Evolutionary conservation across 108 stramenopile species (phyloP).

Genomic region (Cyclotella kingstonii): DNA sequence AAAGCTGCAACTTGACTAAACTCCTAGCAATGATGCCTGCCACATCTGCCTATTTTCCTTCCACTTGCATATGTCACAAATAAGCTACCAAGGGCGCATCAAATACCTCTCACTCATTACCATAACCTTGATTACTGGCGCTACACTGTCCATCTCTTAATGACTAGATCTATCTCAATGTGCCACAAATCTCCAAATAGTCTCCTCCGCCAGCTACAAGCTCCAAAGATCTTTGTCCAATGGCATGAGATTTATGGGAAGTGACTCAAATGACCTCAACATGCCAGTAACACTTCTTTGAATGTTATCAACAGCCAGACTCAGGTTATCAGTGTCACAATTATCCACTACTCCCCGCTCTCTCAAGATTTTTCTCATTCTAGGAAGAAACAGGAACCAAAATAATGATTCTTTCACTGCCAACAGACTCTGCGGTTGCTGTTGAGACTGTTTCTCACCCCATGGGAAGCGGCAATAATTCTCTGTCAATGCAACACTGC

Average conservation of each 20-base stretch:
- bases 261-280: constrained; percentile 23
- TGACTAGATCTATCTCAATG: not conserved
- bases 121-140: not conserved
- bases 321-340: constrained; percentile 1
- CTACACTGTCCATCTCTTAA: not conserved
- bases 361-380: constrained; percentile 24
- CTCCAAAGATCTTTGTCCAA: constrained; percentile 45
- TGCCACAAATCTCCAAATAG: not conserved
- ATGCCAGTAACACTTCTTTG: not conserved
- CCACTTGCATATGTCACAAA: constrained; percentile 46
- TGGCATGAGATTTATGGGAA: constrained; percentile 45
- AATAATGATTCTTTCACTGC: constrained; percentile 6
- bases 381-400: constrained; percentile 36
- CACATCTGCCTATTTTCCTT: constrained; percentile 62
- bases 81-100: constrained; percentile 10
- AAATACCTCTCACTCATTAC: not conserved
- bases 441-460: not conserved
- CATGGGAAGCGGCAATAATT: too few relatives aligned
- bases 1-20: constrained; percentile 69
- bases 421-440: too few relatives aligned
- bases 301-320: not conserved
- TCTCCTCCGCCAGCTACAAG: constrained; percentile 32
- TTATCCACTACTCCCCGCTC: constrained; percentile 28
- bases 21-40: constrained; percentile 62
- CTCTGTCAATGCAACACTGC: constrained; percentile 19